phyloP scores from a whole-genome alignment of 2,329 filamentous ascomycete species.

The Aspergillus nomiae region DNA sequence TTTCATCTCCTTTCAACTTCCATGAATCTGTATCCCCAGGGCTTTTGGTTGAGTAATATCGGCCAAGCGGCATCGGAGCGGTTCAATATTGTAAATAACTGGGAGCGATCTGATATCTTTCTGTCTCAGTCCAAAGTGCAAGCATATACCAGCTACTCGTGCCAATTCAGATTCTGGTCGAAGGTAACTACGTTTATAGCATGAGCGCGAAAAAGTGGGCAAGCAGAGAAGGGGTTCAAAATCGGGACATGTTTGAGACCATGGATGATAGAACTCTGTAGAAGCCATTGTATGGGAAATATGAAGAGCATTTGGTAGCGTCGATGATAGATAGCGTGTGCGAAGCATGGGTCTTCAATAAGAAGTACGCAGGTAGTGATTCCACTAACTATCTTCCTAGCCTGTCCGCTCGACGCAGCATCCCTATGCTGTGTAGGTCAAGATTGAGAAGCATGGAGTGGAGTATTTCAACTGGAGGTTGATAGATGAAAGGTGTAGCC shows the following conservation, averaged over 20 bases:
- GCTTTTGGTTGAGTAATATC: constrained; percentile 5
- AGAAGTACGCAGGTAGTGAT: constrained; percentile 6
- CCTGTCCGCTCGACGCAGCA: constrained; percentile 9
- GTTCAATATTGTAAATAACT: neutral
- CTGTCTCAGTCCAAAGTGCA: neutral
- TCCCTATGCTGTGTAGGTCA: constrained; percentile 4
- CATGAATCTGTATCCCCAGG: constrained; percentile 1
- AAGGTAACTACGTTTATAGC: constrained; percentile 8
- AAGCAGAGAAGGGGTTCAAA: constrained; percentile 12
- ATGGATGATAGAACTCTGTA: constrained; percentile 10
- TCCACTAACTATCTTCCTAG: constrained; percentile 4
- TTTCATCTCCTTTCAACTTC: neutral
- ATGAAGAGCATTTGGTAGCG: neutral
- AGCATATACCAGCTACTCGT: neutral
- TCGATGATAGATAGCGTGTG: constrained; percentile 3
- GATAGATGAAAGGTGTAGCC: neutral
- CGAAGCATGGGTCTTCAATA: constrained; percentile 5
- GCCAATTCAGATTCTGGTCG: constrained; percentile 4
- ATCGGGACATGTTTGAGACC: constrained; percentile 8
- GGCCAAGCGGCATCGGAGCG: neutral
- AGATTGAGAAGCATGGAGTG: constrained; percentile 8
- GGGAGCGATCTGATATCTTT: constrained; percentile 3
- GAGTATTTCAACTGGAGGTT: constrained; percentile 4
- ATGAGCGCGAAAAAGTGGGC: constrained; percentile 8
- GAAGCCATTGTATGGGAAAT: constrained; percentile 10